Evolutionary conservation across 768 basidiomycete species (phyloP), one percentile per base, ranked within the genome.

Genomic region (Lepiota brunneoincarnata): DNA sequence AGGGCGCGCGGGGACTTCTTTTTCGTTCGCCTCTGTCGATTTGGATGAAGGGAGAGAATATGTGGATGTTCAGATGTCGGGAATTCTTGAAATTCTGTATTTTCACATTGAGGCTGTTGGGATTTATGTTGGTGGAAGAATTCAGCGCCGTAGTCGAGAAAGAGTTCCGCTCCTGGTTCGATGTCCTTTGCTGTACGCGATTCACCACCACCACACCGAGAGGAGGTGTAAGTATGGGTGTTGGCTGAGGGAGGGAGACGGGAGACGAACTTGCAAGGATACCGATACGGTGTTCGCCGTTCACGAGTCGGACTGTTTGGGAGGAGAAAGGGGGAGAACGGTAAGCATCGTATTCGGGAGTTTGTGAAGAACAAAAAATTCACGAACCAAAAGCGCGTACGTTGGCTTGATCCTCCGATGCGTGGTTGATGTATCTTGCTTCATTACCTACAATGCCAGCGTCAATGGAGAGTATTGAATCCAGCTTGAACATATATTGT

Each of bases 401-500:
- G 28, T 47, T 50, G 23, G 49, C 57, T 55, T 20, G 20, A 14
- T 56, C 45, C 3, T 23, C 43, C 1, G 40, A 23, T 17, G 44
- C 58, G 7, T 60, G 59, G 38, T 60, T 60, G 12, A 58, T 53
- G 18, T 57, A 58, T 2, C 56, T 35, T 9, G 59, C 48, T 21
- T 60, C 59, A 21, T 60, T 60, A 1, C 59, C 59, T 0, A 36
- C 34, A 4, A 35, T 37, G 1, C 44, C 20, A 15, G 48, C 49
- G 38, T 60, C 59, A 3, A 60, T 21, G 7, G 54, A 42, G 2
- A 60, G 23, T 9, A 39, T 44, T 1, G 47, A 48, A 28, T 62
- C 58, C 17, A 62, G 51, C 6, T 62, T 48, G 37, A 62, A 62
- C 31, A 59, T 48, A 35, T 62, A 62, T 26, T 55, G 48, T 20